Conservation (phyloP, 2,329 filamentous ascomycete genomes). For the Alternaria consortialis region DNA sequence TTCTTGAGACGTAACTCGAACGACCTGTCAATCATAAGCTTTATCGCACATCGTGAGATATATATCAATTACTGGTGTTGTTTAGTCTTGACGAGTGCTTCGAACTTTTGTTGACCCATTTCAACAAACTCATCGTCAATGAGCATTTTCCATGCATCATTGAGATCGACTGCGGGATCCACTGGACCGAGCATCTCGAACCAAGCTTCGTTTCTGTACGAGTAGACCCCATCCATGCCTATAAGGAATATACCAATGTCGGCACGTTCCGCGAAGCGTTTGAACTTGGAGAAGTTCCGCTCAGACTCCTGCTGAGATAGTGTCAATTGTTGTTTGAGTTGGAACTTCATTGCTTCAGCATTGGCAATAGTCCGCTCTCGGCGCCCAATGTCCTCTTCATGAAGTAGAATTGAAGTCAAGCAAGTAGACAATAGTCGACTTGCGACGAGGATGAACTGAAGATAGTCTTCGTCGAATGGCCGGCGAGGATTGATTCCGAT, state of each 20-base stretch:
- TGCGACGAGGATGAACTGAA: slow-evolving; percentile 48
- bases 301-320: slow-evolving; percentile 45
- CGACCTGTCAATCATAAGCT: slow-evolving; percentile 15
- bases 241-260: slow-evolving; percentile 55
- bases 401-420: slow-evolving; percentile 51
- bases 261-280: slow-evolving; percentile 51
- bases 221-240: slow-evolving; percentile 46
- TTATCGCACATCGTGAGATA: background rate
- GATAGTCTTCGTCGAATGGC: slow-evolving; percentile 52
- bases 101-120: slow-evolving; percentile 26
- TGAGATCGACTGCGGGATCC: slow-evolving; percentile 23
- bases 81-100: slow-evolving; percentile 23
- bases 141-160: slow-evolving; percentile 27
- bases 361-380: slow-evolving; percentile 48
- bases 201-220: slow-evolving; percentile 54
- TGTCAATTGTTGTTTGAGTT: slow-evolving; percentile 42
- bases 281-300: slow-evolving; percentile 45
- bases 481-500: slow-evolving; percentile 52
- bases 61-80: slow-evolving; percentile 24
- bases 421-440: slow-evolving; percentile 51
- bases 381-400: slow-evolving; percentile 51
- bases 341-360: slow-evolving; percentile 46
- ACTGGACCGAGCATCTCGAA: slow-evolving; percentile 41
- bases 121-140: slow-evolving; percentile 26
- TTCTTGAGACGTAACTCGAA: slow-evolving; percentile 52